A percentile compares a stretch with the other conserved stretches of the same genome.
Evolutionary conservation across 2,329 filamentous ascomycete species (phyloP).

Genomic region (Alternaria triticina): DNA sequence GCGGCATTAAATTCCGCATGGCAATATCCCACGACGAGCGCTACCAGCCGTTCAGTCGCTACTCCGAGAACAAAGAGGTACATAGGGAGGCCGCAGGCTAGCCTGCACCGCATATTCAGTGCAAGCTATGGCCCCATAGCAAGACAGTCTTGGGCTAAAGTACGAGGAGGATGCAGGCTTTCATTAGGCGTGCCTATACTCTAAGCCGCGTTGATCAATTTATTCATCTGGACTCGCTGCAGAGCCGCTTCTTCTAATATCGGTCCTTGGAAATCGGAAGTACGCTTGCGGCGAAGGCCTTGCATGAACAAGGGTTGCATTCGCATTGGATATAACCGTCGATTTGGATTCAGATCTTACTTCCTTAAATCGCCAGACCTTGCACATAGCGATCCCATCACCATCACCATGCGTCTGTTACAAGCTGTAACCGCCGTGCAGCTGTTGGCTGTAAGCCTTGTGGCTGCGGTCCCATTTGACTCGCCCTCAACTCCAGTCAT

Average conservation of each 20-base stretch:
- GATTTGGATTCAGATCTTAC: not conserved
- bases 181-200: not conserved
- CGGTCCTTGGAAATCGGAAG: not conserved
- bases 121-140: not conserved
- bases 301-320: not conserved
- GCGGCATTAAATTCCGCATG: not conserved
- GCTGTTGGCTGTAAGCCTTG: not conserved
- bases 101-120: not conserved
- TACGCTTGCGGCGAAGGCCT: not conserved
- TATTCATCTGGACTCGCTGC: not conserved
- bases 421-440: not conserved
- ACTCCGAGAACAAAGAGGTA: not conserved
- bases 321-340: not conserved
- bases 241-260: not conserved
- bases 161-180: not conserved
- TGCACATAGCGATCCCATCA: not conserved
- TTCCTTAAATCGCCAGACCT: not conserved
- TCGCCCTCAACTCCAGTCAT: not conserved
- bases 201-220: not conserved
- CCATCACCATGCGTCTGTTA: not conserved
- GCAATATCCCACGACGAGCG: not conserved
- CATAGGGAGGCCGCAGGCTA: not conserved
- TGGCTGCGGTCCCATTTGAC: not conserved
- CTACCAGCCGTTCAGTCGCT: not conserved
- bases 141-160: not conserved